Conservation (phyloP, 257 asterid genomes). For the Solanum habrochaites region DNA sequence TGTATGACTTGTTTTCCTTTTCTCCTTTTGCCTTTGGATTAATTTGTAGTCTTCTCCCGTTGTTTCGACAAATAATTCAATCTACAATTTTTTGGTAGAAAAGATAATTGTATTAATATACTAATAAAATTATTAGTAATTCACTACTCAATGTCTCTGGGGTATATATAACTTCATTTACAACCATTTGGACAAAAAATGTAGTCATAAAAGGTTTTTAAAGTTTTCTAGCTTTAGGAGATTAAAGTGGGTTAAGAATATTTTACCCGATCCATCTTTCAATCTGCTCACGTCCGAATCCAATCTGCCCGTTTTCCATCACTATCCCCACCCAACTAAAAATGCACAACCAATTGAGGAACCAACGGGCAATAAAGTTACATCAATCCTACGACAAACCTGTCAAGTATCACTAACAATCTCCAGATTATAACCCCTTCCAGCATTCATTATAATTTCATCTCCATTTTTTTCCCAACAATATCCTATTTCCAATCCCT, state of each 20-base stretch:
- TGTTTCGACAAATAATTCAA: neutral
- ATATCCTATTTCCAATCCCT: neutral
- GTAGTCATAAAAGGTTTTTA: neutral
- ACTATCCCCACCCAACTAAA: neutral
- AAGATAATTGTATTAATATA: too few relatives aligned
- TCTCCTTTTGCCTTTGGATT: neutral
- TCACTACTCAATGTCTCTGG: neutral
- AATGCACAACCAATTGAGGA: neutral
- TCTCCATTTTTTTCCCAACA: neutral
- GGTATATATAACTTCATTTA: neutral
- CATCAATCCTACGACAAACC: neutral
- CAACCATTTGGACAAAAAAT: neutral
- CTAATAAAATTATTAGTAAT: neutral
- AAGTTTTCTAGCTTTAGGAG: neutral
- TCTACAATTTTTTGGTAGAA: neutral
- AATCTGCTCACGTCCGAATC: neutral
- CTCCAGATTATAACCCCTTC: neutral
- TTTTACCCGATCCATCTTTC: neutral
- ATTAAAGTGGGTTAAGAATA: neutral
- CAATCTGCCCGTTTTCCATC: neutral
- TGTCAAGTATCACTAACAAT: neutral
- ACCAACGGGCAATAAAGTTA: neutral
- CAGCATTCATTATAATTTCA: neutral
- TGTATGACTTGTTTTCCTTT: neutral
- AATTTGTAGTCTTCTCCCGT: neutral